A percentile compares a stretch with the other conserved stretches of the same genome.
Conservation (phyloP, 139 green algal genomes). For the Choricystis sp. region DNA sequence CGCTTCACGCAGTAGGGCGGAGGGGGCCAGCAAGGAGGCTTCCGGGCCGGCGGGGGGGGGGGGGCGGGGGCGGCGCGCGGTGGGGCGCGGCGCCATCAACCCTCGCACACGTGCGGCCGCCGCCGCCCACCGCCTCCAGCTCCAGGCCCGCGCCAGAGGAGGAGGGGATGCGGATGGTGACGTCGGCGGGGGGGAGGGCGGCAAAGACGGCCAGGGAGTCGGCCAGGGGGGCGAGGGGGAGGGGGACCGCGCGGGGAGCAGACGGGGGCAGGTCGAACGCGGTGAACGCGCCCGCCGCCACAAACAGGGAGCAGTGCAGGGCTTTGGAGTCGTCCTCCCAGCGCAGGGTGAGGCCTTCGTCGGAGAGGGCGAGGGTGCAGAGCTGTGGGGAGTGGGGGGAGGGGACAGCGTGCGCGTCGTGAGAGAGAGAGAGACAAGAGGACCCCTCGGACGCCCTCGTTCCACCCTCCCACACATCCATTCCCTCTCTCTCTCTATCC, state of each 20-base stretch:
- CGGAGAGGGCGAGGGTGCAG: slow-evolving; percentile 13
- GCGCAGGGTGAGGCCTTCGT: slow-evolving; percentile 17
- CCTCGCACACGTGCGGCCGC: background rate
- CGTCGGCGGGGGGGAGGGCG: background rate
- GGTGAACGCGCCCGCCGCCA: slow-evolving; percentile 24
- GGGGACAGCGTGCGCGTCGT: background rate
- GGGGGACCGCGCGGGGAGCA: slow-evolving; percentile 14
- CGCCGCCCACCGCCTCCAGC: background rate
- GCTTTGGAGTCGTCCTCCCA: slow-evolving; percentile 38
- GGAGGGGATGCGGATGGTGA: slow-evolving; percentile 23
- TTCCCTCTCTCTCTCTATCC: too few species aligned
- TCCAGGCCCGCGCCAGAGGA: background rate
- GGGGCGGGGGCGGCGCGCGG: too few species aligned
- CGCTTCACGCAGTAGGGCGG: slow-evolving; percentile 24
- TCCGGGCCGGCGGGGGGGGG: too few species aligned
- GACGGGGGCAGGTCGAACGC: slow-evolving; percentile 8
- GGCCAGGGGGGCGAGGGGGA: slow-evolving; percentile 24
- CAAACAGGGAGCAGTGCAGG: slow-evolving; percentile 21
- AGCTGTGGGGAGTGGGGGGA: slow-evolving; percentile 6
- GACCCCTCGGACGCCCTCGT: background rate
- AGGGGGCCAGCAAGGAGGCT: slow-evolving; percentile 1
- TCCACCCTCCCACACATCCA: background rate
- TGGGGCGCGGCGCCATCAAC: background rate
- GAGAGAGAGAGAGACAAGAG: background rate
- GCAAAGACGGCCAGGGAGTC: slow-evolving; percentile 30